These are phyloP conservation scores for Ophiostoma sp. DNA, from an alignment of 2,329 filamentous ascomycete species.

Conservation along the genomic window DNA sequence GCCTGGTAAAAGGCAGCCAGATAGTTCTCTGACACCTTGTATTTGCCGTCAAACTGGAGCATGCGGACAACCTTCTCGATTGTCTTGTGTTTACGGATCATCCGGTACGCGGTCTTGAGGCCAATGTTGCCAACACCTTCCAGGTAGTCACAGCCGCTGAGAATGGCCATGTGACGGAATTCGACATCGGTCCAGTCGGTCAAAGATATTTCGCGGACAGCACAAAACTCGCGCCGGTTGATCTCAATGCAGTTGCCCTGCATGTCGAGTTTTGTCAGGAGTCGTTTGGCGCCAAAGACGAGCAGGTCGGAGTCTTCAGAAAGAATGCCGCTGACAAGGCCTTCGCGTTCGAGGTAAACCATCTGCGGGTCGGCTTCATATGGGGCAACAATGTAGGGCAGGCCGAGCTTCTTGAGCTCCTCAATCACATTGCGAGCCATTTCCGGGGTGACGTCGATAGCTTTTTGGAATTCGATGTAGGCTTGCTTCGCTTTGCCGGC, in stretches of 20 bases:
- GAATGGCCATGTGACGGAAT: slow-evolving; percentile 90
- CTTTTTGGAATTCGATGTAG: slow-evolving; percentile 83
- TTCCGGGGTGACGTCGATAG: slow-evolving; percentile 88
- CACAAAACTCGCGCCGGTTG: slow-evolving; percentile 79
- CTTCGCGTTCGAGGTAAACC: slow-evolving; percentile 83
- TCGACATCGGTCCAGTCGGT: slow-evolving; percentile 88
- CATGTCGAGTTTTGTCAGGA: slow-evolving; percentile 90
- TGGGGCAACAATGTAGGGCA: slow-evolving; percentile 88
- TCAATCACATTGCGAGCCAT: slow-evolving; percentile 93
- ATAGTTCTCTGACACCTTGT: slow-evolving; percentile 73
- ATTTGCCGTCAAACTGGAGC: slow-evolving; percentile 84
- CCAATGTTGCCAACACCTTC: slow-evolving; percentile 77
- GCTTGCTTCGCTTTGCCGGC: slow-evolving; percentile 78
- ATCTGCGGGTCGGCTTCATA: slow-evolving; percentile 98
- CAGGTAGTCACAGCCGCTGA: slow-evolving; percentile 97
- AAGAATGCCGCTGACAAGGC: slow-evolving; percentile 78
- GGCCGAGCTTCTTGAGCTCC: slow-evolving; percentile 71
- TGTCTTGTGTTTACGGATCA: slow-evolving; percentile 84
- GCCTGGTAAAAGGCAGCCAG: slow-evolving; percentile 75
- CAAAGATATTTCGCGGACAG: slow-evolving; percentile 80
- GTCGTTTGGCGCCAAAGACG: slow-evolving; percentile 85
- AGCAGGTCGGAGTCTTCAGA: slow-evolving; percentile 95
- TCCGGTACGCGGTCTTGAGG: slow-evolving; percentile 85
- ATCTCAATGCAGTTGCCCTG: slow-evolving; percentile 92
- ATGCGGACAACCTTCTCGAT: slow-evolving; percentile 76